These are phyloP conservation scores for Aspergillus indologenus DNA, from an alignment of 495 filamentous ascomycete species.

Conservation along the genomic window DNA sequence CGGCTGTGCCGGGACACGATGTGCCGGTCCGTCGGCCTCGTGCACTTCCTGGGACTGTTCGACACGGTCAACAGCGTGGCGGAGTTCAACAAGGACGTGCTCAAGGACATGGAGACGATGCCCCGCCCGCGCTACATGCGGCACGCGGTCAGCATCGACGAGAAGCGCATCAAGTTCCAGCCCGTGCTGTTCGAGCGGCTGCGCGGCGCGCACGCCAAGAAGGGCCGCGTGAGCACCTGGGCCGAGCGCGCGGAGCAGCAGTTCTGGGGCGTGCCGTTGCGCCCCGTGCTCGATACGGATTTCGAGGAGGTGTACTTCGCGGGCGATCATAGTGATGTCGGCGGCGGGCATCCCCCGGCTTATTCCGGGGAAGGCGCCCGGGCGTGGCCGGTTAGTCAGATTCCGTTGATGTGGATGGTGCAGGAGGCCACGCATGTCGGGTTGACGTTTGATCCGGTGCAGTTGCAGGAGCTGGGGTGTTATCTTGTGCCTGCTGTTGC, in stretches of 20 bases:
- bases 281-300: constrained; percentile 5
- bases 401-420: constrained; percentile 78
- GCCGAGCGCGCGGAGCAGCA: constrained; percentile 1
- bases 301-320: constrained; percentile 69
- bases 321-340: constrained; percentile 74
- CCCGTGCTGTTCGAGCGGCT: constrained; percentile 61
- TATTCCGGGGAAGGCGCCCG: constrained; percentile 44
- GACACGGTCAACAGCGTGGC: constrained; percentile 45
- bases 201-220: constrained; percentile 51
- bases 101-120: constrained; percentile 8
- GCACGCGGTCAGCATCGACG: constrained; percentile 67
- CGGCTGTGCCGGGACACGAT: constrained; percentile 12
- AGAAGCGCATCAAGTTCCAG: constrained; percentile 55
- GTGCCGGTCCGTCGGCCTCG: constrained; percentile 20
- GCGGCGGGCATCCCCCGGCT: constrained; percentile 64
- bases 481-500: constrained; percentile 15
- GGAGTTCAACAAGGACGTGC: constrained; percentile 6
- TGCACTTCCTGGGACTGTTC: constrained; percentile 44
- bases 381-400: constrained; percentile 56
- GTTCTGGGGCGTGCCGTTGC: neutral
- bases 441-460: constrained; percentile 61
- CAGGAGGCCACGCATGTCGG: constrained; percentile 69
- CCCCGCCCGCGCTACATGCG: constrained; percentile 34
- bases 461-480: constrained; percentile 61
- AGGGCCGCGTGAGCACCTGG: constrained; percentile 14